Evolutionary conservation across 495 filamentous ascomycete genomes (phyloP).

Genomic region (Penicillium ochrochloron): DNA sequence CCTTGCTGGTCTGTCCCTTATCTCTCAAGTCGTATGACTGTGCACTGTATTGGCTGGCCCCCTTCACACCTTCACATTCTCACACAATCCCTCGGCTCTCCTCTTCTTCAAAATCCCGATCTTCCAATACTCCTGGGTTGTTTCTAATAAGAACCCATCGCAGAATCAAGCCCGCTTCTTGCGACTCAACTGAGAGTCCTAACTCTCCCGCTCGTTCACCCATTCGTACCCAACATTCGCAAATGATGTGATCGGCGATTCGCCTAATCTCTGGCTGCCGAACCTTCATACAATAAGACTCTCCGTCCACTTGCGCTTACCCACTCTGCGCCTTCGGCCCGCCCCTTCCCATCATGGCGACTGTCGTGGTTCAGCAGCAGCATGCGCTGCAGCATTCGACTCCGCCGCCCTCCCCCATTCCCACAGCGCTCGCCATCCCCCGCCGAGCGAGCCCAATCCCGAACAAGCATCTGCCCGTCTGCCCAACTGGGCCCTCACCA

Average conservation of each 20-base stretch:
- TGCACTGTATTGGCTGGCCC: neutral
- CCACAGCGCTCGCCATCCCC: constrained; percentile 47
- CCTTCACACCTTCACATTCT: constrained; percentile 14
- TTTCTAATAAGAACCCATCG: neutral
- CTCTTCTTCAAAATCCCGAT: constrained; percentile 1
- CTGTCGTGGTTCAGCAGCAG: constrained; percentile 55
- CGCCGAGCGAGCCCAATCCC: constrained; percentile 67
- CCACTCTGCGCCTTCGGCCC: constrained; percentile 11
- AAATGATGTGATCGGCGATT: constrained; percentile 26
- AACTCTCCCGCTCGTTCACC: neutral
- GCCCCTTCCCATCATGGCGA: constrained; percentile 46
- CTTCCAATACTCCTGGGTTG: neutral
- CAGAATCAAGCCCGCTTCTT: neutral
- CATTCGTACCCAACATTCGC: neutral
- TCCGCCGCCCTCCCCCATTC: constrained; percentile 47
- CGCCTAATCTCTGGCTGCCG: constrained; percentile 14
- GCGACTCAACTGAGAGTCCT: neutral
- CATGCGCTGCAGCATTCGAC: constrained; percentile 52
- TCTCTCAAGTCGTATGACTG: constrained; percentile 18
- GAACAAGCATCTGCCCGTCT: constrained; percentile 87
- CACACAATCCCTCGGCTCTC: neutral
- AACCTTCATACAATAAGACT: constrained; percentile 13
- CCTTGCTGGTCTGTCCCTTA: constrained; percentile 16
- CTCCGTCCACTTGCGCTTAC: constrained; percentile 3
- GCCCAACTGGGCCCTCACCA: constrained; percentile 76